Evolutionary conservation across 805 yeast genomes (phyloP), one percentile per base, ranked within the genome.

Genomic region (Ogataea angusta): DNA sequence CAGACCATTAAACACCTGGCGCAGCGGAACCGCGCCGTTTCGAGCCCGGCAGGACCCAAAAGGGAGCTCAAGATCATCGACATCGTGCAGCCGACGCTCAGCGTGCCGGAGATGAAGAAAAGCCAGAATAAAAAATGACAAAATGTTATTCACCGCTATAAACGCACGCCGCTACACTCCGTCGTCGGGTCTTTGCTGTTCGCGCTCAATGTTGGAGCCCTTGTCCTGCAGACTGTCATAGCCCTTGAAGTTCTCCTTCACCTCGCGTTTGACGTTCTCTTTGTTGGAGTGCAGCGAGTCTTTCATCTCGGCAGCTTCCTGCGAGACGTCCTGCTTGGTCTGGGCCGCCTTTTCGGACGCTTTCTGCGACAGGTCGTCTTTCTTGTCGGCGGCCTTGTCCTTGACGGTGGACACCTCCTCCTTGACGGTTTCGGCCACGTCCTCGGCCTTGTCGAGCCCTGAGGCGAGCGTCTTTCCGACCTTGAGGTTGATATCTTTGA

Each of bases 181-280:
- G 49, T 71, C 75, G 29, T 70, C 75, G 6, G 75, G 73, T 38
- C 76, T 62, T 51, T 66, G 62, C 51, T 71, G 75, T 52, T 70
- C 74, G 28, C 53, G 45, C 48, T 70, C 73, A 15, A 61, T 59
- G 47, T 69, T 63, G 36, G 60, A 29, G 10, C 75, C 75, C 51
- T 69, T 70, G 41, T 70, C 72, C 52, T 69, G 70, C 46, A 70
- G 61, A 48, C 59, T 49, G 25, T 59, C 42, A 54, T 69, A 69
- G 10, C 73, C 74, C 25, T 39, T 34, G 30, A 30, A 18, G 29
- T 45, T 34, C 10, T 35, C 28, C 18, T 32, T 28, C 34, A 46
- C 40, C 22, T 32, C 27, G n/a, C 15, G 13, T 14, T 30, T 18
- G 10, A 17, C 33, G 32, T 19, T 14, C 2, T 12, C 16, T 19